Percentiles rank a stretch among this genome's conserved stretches.
Evolutionary conservation across 2,329 filamentous ascomycete genomes (phyloP).

Genomic region (Hysterium pulicare): DNA sequence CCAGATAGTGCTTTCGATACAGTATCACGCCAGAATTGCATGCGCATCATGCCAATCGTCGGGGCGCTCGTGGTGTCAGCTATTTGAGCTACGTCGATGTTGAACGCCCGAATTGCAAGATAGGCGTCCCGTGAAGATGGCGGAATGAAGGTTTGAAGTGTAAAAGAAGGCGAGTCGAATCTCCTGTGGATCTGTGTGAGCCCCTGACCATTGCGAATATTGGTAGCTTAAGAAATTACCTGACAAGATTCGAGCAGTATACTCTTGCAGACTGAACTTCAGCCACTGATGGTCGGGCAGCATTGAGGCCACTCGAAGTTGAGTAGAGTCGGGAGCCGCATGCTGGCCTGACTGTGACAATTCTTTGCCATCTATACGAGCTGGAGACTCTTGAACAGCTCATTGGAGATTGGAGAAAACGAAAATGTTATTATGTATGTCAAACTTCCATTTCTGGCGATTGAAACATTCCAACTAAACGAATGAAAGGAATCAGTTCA

Average conservation of each 20-base stretch:
- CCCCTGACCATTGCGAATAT: too few relatives aligned
- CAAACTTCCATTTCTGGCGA: slow-evolving; percentile 1
- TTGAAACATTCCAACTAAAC: too few relatives aligned
- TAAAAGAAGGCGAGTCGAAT: slow-evolving; percentile 84
- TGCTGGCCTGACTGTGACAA: neutral
- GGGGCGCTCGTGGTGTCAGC: slow-evolving; percentile 86
- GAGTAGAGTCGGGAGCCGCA: neutral
- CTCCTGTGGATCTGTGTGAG: slow-evolving; percentile 56
- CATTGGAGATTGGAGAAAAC: neutral
- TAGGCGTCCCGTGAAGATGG: slow-evolving; percentile 74
- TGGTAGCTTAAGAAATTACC: too few relatives aligned
- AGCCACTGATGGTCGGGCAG: slow-evolving; percentile 31
- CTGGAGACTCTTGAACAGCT: neutral
- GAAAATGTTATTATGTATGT: neutral
- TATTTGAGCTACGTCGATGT: slow-evolving; percentile 85
- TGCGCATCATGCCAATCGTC: slow-evolving; percentile 81
- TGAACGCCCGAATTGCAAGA: slow-evolving; percentile 85
- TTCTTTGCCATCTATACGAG: neutral
- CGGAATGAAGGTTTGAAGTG: slow-evolving; percentile 82
- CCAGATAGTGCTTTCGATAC: slow-evolving; percentile 74
- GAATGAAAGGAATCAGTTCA: too few relatives aligned
- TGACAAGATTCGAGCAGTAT: slow-evolving; percentile 62
- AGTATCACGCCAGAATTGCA: slow-evolving; percentile 93
- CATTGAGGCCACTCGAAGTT: slow-evolving; percentile 4
- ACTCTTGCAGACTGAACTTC: slow-evolving; percentile 54